Percentiles rank a stretch among this genome's conserved stretches.
These are phyloP conservation scores for Arthrobotrys pseudoclavata DNA, from an alignment of 2,329 filamentous ascomycete species.

Conservation along the genomic window DNA sequence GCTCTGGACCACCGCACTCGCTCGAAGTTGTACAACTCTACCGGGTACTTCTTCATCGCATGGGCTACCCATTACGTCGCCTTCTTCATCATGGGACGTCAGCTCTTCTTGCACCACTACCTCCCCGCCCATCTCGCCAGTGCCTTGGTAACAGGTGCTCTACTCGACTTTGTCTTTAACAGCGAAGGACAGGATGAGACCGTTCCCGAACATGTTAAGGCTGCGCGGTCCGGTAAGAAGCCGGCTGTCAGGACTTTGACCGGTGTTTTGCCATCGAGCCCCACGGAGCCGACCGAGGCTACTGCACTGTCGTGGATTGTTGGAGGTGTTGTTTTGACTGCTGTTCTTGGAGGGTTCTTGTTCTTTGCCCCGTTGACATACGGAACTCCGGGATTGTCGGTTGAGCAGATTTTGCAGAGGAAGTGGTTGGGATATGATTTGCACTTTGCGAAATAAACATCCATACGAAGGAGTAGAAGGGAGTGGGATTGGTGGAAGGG, in stretches of 20 bases:
- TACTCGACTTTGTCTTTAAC: conserved; percentile 97
- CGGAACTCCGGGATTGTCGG: conserved; percentile 86
- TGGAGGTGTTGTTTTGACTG: conserved; percentile 76
- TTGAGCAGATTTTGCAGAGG: conserved; percentile 81
- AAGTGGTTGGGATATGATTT: conserved; percentile 98
- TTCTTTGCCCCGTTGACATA: conserved; percentile 97
- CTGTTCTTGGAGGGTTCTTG: conserved; percentile 80
- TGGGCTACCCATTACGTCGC: conserved; percentile 98
- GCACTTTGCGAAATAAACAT: conserved; percentile 92
- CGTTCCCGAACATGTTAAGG: conserved; percentile 65
- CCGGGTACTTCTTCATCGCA: conserved; percentile 97
- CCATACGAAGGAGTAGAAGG: neutral
- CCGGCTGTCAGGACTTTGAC: conserved; percentile 65
- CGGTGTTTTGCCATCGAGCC: conserved; percentile 62
- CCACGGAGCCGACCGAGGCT: conserved; percentile 36
- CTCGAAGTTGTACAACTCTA: conserved; percentile 96
- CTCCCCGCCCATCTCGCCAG: conserved; percentile 94
- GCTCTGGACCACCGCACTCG: conserved; percentile 94
- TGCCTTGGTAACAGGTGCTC: conserved; percentile 86
- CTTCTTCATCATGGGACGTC: conserved; percentile 97
- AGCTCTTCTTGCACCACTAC: conserved; percentile 98
- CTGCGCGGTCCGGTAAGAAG: conserved; percentile 64
- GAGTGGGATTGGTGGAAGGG: neutral
- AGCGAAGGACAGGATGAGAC: conserved; percentile 79
- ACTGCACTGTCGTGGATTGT: conserved; percentile 77